Evolutionary conservation across 805 yeast species (phyloP), one percentile per base, ranked within the genome.

Genomic region (Ogataea henricii): DNA sequence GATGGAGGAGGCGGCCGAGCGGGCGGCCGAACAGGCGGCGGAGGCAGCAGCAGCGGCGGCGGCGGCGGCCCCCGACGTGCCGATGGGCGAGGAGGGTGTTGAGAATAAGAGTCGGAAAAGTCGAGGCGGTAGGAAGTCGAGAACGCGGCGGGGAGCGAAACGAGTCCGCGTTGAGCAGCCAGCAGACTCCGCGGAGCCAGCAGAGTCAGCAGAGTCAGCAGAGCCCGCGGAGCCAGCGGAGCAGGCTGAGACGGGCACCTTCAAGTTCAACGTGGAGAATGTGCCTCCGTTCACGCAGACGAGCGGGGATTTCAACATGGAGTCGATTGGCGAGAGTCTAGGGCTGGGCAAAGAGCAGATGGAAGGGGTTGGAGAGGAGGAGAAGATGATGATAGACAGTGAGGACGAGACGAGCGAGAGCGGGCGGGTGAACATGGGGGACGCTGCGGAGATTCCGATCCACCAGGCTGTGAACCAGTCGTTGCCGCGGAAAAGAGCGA

Each of bases 211-310:
- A 4, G 5, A 30, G 25, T 18, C 36, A 8, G 41, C n/a, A n/a
- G n/a, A n/a, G n/a, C n/a, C n/a, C n/a, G 42, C 23, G 18, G 18
- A 30, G 8, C 34, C 30, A 23, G 26, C 30, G 9, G 26, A 27
- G 30, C 5, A 27, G 10, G n/a, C 14, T 12, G 5, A 30, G 25
- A 12, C 36, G 16, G 41, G 26, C 13, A 23, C 32, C 20, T 44
- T 48, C 39, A 36, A 42, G 12, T 45, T 52, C 27, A 47, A 46
- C 20, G 42, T 59, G 13, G 40, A 57, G 1, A 56, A 58, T 9
- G 48, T 61, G 2, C 61, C 68, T 4, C 69, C 68, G 1, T 65
- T 64, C 39, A 60, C 65, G 2, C 60, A 62, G 43, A 64, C 66
- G 0, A 52, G 50, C 41, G 68, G 67, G 3, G 53, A 65, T 36